These are phyloP conservation scores for Globisporangium paroecandrum DNA, from an alignment of 352 stramenopile species.

Conservation along the genomic window DNA sequence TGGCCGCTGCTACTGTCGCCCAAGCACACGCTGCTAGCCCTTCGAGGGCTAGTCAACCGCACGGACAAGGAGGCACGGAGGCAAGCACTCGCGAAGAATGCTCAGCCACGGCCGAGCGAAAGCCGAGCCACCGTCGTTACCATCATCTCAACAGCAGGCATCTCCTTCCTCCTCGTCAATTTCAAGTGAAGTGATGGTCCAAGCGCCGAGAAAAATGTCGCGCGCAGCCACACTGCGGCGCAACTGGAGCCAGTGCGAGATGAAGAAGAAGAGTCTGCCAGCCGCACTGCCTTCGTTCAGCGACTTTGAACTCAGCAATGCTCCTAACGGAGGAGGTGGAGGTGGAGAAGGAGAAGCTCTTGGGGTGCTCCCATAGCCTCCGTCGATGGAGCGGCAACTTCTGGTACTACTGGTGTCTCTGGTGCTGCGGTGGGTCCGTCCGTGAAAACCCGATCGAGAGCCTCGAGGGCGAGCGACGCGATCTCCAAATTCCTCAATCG, in stretches of 20 bases:
- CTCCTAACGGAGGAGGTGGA: too few species aligned
- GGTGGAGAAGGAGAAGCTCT: too few species aligned
- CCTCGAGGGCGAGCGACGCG: slow-evolving; percentile 3
- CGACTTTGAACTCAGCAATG: too few species aligned
- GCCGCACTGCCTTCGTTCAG: neutral
- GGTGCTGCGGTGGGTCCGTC: neutral
- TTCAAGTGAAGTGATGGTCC: neutral
- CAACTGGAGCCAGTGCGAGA: neutral
- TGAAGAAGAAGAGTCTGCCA: neutral
- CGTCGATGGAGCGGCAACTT: neutral
- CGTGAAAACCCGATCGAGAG: slow-evolving; percentile 4
- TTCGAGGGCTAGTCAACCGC: too few species aligned
- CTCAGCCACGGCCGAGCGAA: neutral
- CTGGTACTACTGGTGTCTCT: neutral
- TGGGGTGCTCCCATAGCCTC: neutral
- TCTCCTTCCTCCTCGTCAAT: neutral
- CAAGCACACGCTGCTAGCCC: too few species aligned
- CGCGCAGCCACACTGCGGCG: neutral
- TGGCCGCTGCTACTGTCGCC: too few species aligned
- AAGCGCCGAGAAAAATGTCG: neutral
- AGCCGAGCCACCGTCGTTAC: neutral
- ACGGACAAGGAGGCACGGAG: too few species aligned
- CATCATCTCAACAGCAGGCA: neutral
- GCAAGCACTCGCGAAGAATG: neutral
- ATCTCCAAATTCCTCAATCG: slow-evolving; percentile 15